Conservation (phyloP, 371 early-diverging fungal genomes). For the Mortierella sp. region DNA sequence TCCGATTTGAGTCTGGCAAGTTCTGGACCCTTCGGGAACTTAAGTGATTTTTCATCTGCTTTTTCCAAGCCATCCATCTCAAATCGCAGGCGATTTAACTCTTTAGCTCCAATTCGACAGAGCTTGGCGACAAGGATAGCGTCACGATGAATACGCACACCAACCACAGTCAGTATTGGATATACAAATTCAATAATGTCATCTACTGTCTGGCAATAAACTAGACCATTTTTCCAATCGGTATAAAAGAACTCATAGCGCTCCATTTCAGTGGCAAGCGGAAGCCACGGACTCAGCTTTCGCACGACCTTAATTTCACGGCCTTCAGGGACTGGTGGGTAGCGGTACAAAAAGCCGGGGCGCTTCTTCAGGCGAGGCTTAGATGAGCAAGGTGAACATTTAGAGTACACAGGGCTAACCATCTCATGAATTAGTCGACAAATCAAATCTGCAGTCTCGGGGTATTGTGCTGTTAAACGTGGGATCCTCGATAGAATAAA, state of each 20-base stretch:
- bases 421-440: slow-evolving; percentile 71
- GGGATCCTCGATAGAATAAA: slow-evolving; percentile 68
- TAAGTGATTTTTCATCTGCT: no score
- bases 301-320: slow-evolving; percentile 19
- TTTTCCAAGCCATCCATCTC: slow-evolving; percentile 8
- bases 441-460: slow-evolving; percentile 72
- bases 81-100: slow-evolving; percentile 50
- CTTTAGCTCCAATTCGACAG: slow-evolving; percentile 56
- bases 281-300: slow-evolving; percentile 23
- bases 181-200: slow-evolving; percentile 61
- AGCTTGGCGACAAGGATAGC: slow-evolving; percentile 60
- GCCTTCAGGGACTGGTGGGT: slow-evolving; percentile 17
- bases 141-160: slow-evolving; percentile 64
- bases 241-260: slow-evolving; percentile 70
- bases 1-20: slow-evolving; percentile 1
- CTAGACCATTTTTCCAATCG: slow-evolving; percentile 66
- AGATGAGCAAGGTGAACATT: slow-evolving; percentile 50
- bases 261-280: slow-evolving; percentile 48
- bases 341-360: slow-evolving; percentile 26
- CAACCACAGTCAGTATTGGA: slow-evolving; percentile 64
- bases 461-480: slow-evolving; percentile 68
- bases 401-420: slow-evolving; percentile 66
- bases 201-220: slow-evolving; percentile 54
- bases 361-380: slow-evolving; percentile 25
- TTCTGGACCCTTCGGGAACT: neutral